A percentile compares a stretch with the other conserved stretches of the same genome.
These are phyloP conservation scores for Zanthoxylum bungeanum DNA, from an alignment of 345 rosid genomes.

Conservation along the genomic window DNA sequence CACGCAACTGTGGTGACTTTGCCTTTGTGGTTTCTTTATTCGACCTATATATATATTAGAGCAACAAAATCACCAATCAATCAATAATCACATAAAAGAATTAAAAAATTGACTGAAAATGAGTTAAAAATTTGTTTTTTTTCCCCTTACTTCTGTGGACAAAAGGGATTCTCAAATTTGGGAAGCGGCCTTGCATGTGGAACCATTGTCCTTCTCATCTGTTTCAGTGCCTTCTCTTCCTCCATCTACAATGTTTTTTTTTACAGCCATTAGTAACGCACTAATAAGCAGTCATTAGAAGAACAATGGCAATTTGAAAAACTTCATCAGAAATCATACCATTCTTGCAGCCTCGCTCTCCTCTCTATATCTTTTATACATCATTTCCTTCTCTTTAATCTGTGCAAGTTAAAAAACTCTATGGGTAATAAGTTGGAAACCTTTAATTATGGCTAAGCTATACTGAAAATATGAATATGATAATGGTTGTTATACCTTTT, in stretches of 20 bases:
- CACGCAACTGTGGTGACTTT: slow-evolving; percentile 58
- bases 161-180: slow-evolving; percentile 77
- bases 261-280: no score
- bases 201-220: slow-evolving; percentile 85
- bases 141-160: slow-evolving; percentile 83
- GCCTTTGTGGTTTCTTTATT: slow-evolving; percentile 57
- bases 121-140: background rate
- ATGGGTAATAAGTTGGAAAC: no score
- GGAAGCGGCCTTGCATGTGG: slow-evolving; percentile 92
- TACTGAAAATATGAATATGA: no score
- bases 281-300: background rate
- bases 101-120: background rate
- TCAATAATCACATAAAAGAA: background rate
- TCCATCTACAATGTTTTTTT: slow-evolving; percentile 48
- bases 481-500: no score
- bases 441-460: no score
- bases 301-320: background rate
- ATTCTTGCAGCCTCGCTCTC: slow-evolving; percentile 82
- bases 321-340: slow-evolving; percentile 37
- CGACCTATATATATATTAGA: slow-evolving; percentile 37
- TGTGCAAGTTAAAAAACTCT: slow-evolving; percentile 17
- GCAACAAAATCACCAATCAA: background rate
- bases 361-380: slow-evolving; percentile 90
- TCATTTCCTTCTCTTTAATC: slow-evolving; percentile 86
- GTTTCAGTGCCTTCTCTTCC: slow-evolving; percentile 90